Evolutionary conservation across 2,329 filamentous ascomycete species (phyloP).

Genomic region (Tricladium varicosporioides): DNA sequence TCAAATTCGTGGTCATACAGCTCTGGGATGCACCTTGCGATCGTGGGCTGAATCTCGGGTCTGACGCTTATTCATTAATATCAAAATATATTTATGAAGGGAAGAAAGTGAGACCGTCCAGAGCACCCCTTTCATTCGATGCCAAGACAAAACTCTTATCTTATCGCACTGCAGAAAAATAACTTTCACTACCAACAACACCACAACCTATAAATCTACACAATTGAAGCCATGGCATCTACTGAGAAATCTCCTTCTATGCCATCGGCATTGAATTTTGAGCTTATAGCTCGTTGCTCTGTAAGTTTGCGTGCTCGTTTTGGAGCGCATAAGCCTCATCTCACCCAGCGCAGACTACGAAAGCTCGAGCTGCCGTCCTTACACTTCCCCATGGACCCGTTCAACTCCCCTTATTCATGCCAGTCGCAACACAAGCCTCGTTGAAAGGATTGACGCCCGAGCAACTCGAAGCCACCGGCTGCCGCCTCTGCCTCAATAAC

Average conservation of each 20-base stretch:
- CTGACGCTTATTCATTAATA: not conserved
- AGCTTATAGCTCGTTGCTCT: constrained; percentile 75
- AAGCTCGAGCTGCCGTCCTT: constrained; percentile 85
- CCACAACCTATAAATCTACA: not conserved
- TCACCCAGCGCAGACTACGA: constrained; percentile 67
- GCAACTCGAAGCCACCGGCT: constrained; percentile 86
- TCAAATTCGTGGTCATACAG: not conserved
- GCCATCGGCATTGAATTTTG: constrained; percentile 71
- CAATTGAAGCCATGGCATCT: not conserved
- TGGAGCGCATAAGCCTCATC: constrained; percentile 11
- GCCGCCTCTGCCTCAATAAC: constrained; percentile 92
- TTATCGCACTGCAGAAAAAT: not conserved
- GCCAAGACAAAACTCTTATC: not conserved
- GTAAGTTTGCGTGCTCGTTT: constrained; percentile 47
- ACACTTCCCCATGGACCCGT: constrained; percentile 90
- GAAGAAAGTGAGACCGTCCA: not conserved
- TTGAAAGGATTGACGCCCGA: constrained; percentile 92
- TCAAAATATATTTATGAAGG: not conserved
- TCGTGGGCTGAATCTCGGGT: not conserved
- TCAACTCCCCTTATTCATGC: constrained; percentile 94
- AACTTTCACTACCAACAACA: not conserved
- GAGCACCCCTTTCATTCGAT: too few species aligned
- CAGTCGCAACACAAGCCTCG: constrained; percentile 93
- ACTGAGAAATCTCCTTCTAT: constrained; percentile 30
- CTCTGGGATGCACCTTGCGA: not conserved